A percentile compares a stretch with the other conserved stretches of the same genome.
Evolutionary conservation across 208 protist genomes (phyloP).

Genomic region (Wallacemonas rigidus): DNA sequence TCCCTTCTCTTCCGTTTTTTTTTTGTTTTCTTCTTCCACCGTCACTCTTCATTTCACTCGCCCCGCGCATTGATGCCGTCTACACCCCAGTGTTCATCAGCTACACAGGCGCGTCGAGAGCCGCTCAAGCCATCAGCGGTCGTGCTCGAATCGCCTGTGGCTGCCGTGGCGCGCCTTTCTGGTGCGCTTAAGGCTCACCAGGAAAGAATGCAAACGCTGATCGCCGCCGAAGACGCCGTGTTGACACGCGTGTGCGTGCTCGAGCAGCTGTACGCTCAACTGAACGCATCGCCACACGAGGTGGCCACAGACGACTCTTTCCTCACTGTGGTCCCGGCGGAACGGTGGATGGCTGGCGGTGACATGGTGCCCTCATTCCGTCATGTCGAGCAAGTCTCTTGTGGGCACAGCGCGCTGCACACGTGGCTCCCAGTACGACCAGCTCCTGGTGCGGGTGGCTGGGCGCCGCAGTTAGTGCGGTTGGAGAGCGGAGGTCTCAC

Average conservation of each 20-base stretch:
- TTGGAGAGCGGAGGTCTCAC: background rate
- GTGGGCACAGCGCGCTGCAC: background rate
- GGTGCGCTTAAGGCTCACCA: background rate
- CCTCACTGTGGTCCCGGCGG: too few species aligned
- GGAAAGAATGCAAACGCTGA: background rate
- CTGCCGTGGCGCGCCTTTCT: constrained; percentile 4
- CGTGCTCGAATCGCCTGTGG: background rate
- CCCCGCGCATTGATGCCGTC: background rate
- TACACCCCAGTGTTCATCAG: background rate
- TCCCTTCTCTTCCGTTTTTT: too few species aligned
- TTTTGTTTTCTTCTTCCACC: background rate
- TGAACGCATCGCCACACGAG: background rate
- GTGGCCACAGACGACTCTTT: background rate
- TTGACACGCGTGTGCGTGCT: constrained; percentile 6
- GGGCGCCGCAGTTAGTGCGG: background rate
- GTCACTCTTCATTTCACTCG: background rate
- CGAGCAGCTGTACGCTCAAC: constrained; percentile 1
- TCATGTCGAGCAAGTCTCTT: background rate
- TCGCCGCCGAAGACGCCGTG: constrained; percentile 3
- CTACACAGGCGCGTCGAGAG: background rate
- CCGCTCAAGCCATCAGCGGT: background rate
- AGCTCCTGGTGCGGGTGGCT: background rate
- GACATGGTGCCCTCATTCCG: too few species aligned
- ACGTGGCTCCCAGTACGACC: constrained; percentile 13
- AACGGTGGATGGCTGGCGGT: too few species aligned